Evolutionary conservation across 345 rosid genomes (phyloP), one percentile per base, ranked within the genome.

Genomic region (Carallia pectinifolia): DNA sequence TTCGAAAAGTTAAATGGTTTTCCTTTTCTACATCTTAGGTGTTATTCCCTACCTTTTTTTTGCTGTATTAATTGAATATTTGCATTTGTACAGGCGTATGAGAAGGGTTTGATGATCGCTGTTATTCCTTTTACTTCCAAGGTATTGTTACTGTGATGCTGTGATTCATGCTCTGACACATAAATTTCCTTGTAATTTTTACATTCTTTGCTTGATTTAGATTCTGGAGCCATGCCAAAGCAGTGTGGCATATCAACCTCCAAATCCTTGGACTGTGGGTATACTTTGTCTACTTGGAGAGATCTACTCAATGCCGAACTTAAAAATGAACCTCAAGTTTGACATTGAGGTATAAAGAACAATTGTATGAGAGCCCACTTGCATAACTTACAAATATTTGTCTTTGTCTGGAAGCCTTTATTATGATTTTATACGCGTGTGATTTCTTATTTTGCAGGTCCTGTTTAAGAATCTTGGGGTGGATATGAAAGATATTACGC

Each of bases 181-280:
- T 68, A 27, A 61, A 44, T 61, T 65, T 48, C 60, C 62, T 58
- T 38, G 47, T 62, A 50, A 47, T 50, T 58, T 23, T 62, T 66
- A 56, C 47, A 39, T 13, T 73, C 36, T 4, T 58, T 58, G 12
- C 53, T 52, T 74, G 33, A 40, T 85, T 77, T 79, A 94, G 97
- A 72, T 90, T 81, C 84, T 94, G 76, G 98, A 94, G 80, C 96
- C 97, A 29, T 94, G 97, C 77, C 96, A 83, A 77, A 94, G 82
- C 75, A 94, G 98, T 83, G 85, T 86, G 64, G 98, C 98, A 15
- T 94, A 94, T 82, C 93, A 82, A 73, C 98, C 98, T 66, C 98
- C 98, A 38, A 94, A 94, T 80, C 98, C 98, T 17, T 94, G 98
- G 98, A 94, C 98, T 15, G 90, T 91, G 95, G 97, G 89, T 37